Conservation (phyloP, 1,284 basidiomycete genomes). For the Rhodotorula mucilaginosa region DNA sequence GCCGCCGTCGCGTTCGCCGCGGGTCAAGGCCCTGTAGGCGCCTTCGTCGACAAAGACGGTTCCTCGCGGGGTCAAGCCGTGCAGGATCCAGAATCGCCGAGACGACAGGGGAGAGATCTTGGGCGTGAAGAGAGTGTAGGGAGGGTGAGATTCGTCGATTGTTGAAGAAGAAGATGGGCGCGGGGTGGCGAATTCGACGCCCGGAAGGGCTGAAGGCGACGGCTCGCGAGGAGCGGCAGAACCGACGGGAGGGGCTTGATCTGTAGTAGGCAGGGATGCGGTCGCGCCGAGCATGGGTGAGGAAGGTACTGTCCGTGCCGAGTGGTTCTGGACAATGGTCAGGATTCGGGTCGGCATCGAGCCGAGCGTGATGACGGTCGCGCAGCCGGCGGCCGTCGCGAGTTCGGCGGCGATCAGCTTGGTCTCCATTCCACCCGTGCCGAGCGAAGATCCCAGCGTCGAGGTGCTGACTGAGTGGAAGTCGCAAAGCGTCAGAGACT, state of each 20-base stretch:
- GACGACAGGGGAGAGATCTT: constrained; percentile 74
- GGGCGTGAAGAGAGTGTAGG: constrained; percentile 85
- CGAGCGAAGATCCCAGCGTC: constrained; percentile 86
- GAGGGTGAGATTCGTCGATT: constrained; percentile 52
- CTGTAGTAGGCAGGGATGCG: constrained; percentile 2
- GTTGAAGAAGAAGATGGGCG: neutral
- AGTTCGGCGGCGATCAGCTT: constrained; percentile 98
- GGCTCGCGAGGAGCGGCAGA: neutral
- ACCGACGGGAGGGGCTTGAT: neutral
- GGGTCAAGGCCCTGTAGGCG: constrained; percentile 78
- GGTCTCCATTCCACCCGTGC: constrained; percentile 98
- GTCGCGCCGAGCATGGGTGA: constrained; percentile 10
- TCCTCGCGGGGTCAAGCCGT: constrained; percentile 85
- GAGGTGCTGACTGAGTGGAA: constrained; percentile 71
- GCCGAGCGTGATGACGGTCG: constrained; percentile 84
- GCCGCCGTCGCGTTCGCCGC: constrained; percentile 45
- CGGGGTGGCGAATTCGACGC: constrained; percentile 33
- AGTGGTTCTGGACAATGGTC: constrained; percentile 73
- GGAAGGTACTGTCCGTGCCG: constrained; percentile 5
- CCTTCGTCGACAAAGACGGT: constrained; percentile 84
- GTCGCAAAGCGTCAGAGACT: neutral
- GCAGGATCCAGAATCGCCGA: constrained; percentile 90
- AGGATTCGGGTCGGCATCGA: constrained; percentile 75
- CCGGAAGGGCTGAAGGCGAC: constrained; percentile 3
- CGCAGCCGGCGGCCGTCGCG: constrained; percentile 92